phyloP scores from a whole-genome alignment of 805 yeast species.

The Alloascoidea africana region DNA sequence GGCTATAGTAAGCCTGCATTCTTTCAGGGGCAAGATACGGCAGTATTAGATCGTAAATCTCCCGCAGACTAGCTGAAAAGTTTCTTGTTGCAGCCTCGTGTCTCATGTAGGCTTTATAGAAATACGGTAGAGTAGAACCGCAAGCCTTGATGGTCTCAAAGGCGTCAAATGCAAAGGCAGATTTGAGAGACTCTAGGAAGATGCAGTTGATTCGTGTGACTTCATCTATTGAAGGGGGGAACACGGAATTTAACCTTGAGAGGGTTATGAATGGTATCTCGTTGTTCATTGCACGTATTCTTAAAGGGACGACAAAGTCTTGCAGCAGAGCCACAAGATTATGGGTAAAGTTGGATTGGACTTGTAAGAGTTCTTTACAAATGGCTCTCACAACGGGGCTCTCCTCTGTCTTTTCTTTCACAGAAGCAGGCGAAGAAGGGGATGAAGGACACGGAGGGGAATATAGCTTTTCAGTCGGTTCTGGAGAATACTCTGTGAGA shows the following conservation, averaged over 20 bases:
- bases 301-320: conserved; percentile 61
- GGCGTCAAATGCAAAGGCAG: conserved; percentile 56
- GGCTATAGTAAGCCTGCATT: conserved; percentile 22
- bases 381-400: conserved; percentile 31
- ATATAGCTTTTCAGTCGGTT: conserved; percentile 60
- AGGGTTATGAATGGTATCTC: conserved; percentile 39
- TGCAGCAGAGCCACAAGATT: conserved; percentile 63
- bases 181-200: conserved; percentile 55
- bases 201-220: conserved; percentile 82
- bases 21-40: conserved; percentile 14
- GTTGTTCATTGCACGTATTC: conserved; percentile 49
- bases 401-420: conserved; percentile 3
- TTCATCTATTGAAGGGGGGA: conserved; percentile 94
- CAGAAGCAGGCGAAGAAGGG: conserved; percentile 3
- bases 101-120: conserved; percentile 82
- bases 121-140: conserved; percentile 74
- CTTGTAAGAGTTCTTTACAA: conserved; percentile 46
- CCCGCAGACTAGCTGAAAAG: conserved; percentile 32
- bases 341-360: conserved; percentile 65
- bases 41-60: conserved; percentile 24
- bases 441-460: conserved; percentile 26
- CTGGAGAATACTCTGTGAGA: conserved; percentile 82
- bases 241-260: conserved; percentile 54
- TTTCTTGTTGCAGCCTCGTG: conserved; percentile 84
- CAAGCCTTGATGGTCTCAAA: conserved; percentile 68